These are phyloP conservation scores for grape (Vitis vinifera) DNA, from an alignment of 164 flowering plant genomes.

Conservation along the genomic window DNA sequence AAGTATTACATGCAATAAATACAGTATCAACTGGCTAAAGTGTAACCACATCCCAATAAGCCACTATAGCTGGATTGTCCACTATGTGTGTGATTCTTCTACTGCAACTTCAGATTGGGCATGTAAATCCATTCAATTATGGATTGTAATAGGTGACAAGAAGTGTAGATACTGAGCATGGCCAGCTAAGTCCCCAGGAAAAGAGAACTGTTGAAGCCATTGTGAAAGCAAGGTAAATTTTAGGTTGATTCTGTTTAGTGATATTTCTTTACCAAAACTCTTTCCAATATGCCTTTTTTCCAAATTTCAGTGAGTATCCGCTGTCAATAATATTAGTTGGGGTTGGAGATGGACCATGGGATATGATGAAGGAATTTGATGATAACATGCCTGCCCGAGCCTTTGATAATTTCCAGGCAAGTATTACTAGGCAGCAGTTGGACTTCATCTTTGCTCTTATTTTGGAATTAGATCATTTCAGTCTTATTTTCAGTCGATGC, in stretches of 20 bases:
- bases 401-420: conserved; percentile 89
- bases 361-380: conserved; percentile 88
- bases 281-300: conserved; percentile 9
- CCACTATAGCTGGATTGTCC: not conserved
- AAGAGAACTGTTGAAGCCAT: conserved; percentile 63
- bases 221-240: conserved; percentile 42
- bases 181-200: conserved; percentile 80
- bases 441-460: not conserved
- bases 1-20: too few species aligned
- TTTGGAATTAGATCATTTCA: not conserved
- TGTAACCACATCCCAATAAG: conserved; percentile 1
- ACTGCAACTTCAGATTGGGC: too few species aligned
- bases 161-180: conserved; percentile 69
- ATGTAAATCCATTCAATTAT: not conserved
- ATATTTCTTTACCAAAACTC: not conserved
- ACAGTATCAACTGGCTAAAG: too few species aligned
- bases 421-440: not conserved
- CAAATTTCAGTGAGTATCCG: conserved; percentile 61
- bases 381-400: conserved; percentile 85
- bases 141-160: conserved; percentile 63
- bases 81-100: too few species aligned
- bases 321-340: conserved; percentile 86
- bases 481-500: not conserved
- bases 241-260: not conserved
- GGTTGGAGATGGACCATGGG: conserved; percentile 98